A percentile compares a stretch with the other conserved stretches of the same genome.
phyloP scores from a whole-genome alignment of 192 early-diverging fungal genomes.

The Haplosporangium gracile region DNA sequence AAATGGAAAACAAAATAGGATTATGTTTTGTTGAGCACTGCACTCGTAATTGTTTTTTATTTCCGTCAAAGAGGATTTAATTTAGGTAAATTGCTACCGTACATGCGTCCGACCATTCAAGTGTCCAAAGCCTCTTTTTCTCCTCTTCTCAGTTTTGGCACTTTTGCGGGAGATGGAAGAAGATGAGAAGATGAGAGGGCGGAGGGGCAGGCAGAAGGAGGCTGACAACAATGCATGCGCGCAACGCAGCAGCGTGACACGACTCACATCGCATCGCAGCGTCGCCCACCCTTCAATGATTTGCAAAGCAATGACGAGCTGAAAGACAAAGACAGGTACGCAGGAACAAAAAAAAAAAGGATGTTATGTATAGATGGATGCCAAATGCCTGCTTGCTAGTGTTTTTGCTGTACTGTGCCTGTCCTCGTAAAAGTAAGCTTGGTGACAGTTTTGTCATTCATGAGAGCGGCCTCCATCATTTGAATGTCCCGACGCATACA shows the following conservation, averaged over 20 bases:
- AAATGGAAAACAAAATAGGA: background rate
- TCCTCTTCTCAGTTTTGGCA: background rate
- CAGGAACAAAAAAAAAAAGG: background rate
- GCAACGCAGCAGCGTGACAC: background rate
- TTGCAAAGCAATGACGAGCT: background rate
- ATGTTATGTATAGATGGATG: no score
- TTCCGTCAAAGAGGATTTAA: background rate
- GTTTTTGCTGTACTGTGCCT: background rate
- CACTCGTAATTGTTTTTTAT: background rate
- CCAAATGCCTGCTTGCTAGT: no score
- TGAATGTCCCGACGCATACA: no score
- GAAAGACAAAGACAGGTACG: background rate
- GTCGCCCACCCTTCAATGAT: background rate
- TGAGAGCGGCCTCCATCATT: no score
- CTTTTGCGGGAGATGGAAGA: background rate
- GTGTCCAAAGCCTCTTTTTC: background rate
- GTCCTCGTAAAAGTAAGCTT: background rate
- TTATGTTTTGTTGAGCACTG: slow-evolving; percentile 4
- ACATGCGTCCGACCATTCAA: background rate
- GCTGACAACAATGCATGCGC: background rate
- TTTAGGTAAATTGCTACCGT: background rate
- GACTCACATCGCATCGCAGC: background rate
- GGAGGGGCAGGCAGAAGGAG: background rate
- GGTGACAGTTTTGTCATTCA: no score
- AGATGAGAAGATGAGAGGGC: background rate